These are phyloP conservation scores for Colletotrichum sp. DNA, from an alignment of 2,329 filamentous ascomycete species.

Conservation along the genomic window DNA sequence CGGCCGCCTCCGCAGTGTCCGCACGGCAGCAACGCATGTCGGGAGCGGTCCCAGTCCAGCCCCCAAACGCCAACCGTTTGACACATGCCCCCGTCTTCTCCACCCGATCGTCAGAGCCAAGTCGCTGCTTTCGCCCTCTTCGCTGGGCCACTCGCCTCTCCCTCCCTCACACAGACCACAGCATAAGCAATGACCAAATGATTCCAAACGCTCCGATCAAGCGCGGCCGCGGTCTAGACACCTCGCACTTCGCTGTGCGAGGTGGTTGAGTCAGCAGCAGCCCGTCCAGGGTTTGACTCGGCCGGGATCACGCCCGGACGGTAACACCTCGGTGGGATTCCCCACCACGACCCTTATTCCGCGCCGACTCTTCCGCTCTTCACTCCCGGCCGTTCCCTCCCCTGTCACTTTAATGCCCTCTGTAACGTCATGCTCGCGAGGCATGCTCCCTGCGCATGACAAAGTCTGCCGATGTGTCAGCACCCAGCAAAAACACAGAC, in stretches of 20 bases:
- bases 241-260: not conserved
- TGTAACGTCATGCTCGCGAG: not conserved
- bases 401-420: not conserved
- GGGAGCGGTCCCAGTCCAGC: not conserved
- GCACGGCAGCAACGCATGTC: not conserved
- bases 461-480: not conserved
- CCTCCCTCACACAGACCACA: not conserved
- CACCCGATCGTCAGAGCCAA: slow-evolving; percentile 8
- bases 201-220: not conserved
- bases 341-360: not conserved
- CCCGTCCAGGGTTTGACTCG: not conserved
- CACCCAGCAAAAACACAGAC: not conserved
- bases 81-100: not conserved
- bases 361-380: not conserved
- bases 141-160: not conserved
- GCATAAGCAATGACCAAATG: not conserved
- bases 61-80: slow-evolving; percentile 15
- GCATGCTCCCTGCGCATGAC: not conserved
- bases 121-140: not conserved
- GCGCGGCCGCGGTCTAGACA: not conserved
- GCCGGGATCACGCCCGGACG: not conserved
- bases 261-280: not conserved
- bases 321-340: not conserved
- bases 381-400: not conserved
- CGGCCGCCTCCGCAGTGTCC: not conserved